These are phyloP conservation scores for Emmonsia crescens DNA, from an alignment of 2,329 filamentous ascomycete species.

Conservation along the genomic window DNA sequence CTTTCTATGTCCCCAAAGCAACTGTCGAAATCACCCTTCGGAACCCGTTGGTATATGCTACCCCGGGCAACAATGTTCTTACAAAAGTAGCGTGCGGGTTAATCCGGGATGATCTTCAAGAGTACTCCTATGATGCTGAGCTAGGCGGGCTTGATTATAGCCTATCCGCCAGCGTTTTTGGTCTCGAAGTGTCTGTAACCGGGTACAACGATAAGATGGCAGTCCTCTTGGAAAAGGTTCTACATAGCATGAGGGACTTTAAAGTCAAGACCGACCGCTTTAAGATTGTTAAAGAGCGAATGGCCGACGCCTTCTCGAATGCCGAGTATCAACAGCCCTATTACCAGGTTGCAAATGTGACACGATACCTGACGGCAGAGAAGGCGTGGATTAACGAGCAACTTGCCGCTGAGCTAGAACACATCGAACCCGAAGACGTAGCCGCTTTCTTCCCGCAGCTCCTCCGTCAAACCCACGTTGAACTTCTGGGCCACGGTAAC, in stretches of 20 bases:
- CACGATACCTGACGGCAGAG: slow-evolving; percentile 67
- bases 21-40: slow-evolving; percentile 71
- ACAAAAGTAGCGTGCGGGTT: slow-evolving; percentile 72
- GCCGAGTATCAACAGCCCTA: slow-evolving; percentile 83
- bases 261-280: slow-evolving; percentile 81
- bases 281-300: slow-evolving; percentile 77
- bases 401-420: slow-evolving; percentile 62
- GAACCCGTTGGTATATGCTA: slow-evolving; percentile 68
- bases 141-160: slow-evolving; percentile 79
- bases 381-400: slow-evolving; percentile 71
- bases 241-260: slow-evolving; percentile 72
- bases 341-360: slow-evolving; percentile 74
- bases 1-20: slow-evolving; percentile 95
- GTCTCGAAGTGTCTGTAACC: slow-evolving; percentile 65
- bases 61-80: slow-evolving; percentile 67
- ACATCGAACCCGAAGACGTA: slow-evolving; percentile 63
- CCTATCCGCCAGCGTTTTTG: slow-evolving; percentile 60
- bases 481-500: slow-evolving; percentile 83
- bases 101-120: slow-evolving; percentile 76
- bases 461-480: slow-evolving; percentile 73
- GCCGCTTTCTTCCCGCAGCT: slow-evolving; percentile 68
- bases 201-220: slow-evolving; percentile 96
- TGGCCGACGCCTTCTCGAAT: slow-evolving; percentile 68
- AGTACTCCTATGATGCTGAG: slow-evolving; percentile 94
- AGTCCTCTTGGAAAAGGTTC: slow-evolving; percentile 79